Base-by-base conservation (phyloP, 345 rosid genomes). In the Populus deltoides region DNA sequence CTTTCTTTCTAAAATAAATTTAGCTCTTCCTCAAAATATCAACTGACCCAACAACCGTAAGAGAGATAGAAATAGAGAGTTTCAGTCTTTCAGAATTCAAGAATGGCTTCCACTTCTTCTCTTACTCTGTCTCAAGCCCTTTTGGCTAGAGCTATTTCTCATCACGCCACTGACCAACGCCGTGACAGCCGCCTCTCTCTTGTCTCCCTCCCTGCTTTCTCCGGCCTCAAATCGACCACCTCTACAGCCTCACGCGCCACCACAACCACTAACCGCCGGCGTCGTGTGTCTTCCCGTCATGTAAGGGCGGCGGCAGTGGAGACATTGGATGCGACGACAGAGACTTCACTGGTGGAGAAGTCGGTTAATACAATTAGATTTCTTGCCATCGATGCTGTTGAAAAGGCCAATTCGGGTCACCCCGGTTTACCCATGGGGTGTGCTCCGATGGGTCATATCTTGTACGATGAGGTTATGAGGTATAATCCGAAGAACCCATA, bases 381-480 rank as follows among this genome's bases (percentile, higher is more conserved):
- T 82, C 85, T 95, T 36, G 92, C 97, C 31, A 76, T 95, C 53
- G 99, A 95, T 77, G 96, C 99, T 7, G 99, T 95, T 13, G 98
- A 95, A 88, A 95, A 93, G 86, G 99, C 98, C 1, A 95, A 95
- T 79, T 95, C 98, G 6, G 99, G 98, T 3, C 98, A 95, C 78
- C 99, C 99, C 1, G 99, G 98, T 33, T 85, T 95, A 72, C 99
- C 99, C 25, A 93, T 95, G 99, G 99, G 99, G 0, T 95, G 97
- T 81, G 98, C 99, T 66, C 99, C 99, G 41, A 79, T 93, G 90
- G 93, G 94, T 38, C 99, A 95, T 80, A 85, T 95, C 5, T 83
- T 95, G 81, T 95, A 88, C 81, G 99, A 95, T 73, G 99, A 97
- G 75, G 75, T 93, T 45, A 93, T 93, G 99, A 90, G 86, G 79